Evolutionary conservation across 345 rosid species (phyloP), one percentile per base, ranked within the genome.

Genomic region (Tarenaya hassleriana): DNA sequence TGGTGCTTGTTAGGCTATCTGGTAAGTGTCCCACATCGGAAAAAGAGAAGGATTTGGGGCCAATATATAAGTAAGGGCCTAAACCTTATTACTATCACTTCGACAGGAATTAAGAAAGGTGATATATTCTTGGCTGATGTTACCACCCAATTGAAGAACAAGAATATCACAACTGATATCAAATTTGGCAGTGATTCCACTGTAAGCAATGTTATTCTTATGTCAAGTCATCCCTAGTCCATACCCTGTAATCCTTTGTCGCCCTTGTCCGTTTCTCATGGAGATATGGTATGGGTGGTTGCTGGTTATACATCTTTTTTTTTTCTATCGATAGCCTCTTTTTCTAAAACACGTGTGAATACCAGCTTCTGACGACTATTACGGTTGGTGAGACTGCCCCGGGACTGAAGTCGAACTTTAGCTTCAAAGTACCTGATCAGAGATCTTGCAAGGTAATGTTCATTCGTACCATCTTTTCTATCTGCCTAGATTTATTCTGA

Each of bases 311-410:
- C n/a, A n/a, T n/a, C n/a, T n/a, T n/a, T n/a, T n/a, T n/a, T n/a
- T n/a, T n/a, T n/a, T n/a, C n/a, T n/a, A n/a, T n/a, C n/a, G n/a
- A n/a, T n/a, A n/a, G n/a, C n/a, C n/a, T n/a, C 16, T 33, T 51
- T 9, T 18, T 34, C 8, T 15, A 8, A 9, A 10, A 11, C 44
- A 17, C 56, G 7, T 58, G 3, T 63, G 73, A 43, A 34, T 58
- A 1, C 31, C 45, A 91, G 98, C 79, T 91, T 10, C 62, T 75
- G 29, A 70, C 95, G 47, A 87, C 98, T 16, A 65, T 86, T 12
- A 87, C 90, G 0, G 64, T 84, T 56, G 81, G 84, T 77, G 88
- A 91, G 71, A 80, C 89, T 73, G 83, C 92, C 40, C 98, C 95
- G 24, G 96, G 96, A 37, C 56, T 84, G 69, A 91, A 79, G 82